Conservation (phyloP, 2,329 filamentous ascomycete genomes). For the Cercospora sp. region DNA sequence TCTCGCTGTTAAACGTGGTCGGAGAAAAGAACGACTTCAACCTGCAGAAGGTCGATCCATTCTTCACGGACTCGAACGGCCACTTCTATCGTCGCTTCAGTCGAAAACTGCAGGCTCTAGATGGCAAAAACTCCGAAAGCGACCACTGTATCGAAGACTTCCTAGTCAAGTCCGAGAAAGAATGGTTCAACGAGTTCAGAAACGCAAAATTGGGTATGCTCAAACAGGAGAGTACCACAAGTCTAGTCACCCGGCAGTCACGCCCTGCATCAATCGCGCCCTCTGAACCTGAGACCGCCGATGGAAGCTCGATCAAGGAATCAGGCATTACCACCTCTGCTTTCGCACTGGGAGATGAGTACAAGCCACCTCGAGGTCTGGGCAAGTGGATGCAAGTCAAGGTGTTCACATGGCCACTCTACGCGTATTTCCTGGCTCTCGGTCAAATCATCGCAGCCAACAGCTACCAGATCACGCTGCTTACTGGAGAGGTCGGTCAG, state of each 20-base stretch:
- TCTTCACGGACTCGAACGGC: constrained; percentile 63
- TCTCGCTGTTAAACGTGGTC: constrained; percentile 59
- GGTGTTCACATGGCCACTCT: constrained; percentile 62
- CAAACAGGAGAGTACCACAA: constrained; percentile 26
- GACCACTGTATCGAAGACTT: constrained; percentile 62
- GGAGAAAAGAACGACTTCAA: constrained; percentile 53
- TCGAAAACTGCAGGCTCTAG: constrained; percentile 55
- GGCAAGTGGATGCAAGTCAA: constrained; percentile 58
- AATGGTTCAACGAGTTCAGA: constrained; percentile 61
- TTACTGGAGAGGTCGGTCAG: constrained; percentile 62
- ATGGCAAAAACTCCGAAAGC: constrained; percentile 56
- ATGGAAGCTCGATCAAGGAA: constrained; percentile 31
- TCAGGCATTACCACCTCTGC: constrained; percentile 37
- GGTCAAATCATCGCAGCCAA: constrained; percentile 64
- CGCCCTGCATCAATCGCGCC: constrained; percentile 15
- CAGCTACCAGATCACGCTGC: constrained; percentile 64
- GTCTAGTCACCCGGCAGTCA: constrained; percentile 3
- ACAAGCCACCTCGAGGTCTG: constrained; percentile 57
- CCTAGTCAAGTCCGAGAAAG: constrained; percentile 63
- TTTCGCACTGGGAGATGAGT: constrained; percentile 56
- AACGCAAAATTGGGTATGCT: constrained; percentile 58
- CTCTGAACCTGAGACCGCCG: constrained; percentile 21
- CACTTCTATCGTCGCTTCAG: constrained; percentile 60
- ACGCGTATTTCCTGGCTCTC: constrained; percentile 61
- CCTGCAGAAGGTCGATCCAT: constrained; percentile 37